These are phyloP conservation scores for Lachnum nothofagi DNA, from an alignment of 2,329 filamentous ascomycete genomes.

Conservation along the genomic window DNA sequence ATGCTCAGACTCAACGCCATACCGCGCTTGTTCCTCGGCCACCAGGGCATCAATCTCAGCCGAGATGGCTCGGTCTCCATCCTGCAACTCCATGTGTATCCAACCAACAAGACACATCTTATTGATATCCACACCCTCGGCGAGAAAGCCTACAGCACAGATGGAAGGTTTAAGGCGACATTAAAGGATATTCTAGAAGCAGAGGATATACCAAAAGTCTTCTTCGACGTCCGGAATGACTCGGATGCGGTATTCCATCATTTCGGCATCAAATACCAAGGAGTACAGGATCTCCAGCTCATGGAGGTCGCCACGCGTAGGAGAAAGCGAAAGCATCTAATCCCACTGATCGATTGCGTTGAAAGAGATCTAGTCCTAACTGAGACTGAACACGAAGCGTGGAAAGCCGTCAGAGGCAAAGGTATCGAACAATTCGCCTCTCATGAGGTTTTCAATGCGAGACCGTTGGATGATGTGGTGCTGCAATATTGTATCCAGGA, in stretches of 20 bases:
- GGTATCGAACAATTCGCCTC: slow-evolving; percentile 37
- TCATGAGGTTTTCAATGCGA: slow-evolving; percentile 42
- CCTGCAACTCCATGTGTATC: slow-evolving; percentile 25
- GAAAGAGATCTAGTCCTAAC: slow-evolving; percentile 1
- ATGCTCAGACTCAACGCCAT: too few species aligned
- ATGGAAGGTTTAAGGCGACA: slow-evolving; percentile 18
- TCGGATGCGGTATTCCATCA: slow-evolving; percentile 48
- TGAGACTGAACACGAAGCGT: slow-evolving; percentile 3
- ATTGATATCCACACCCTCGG: slow-evolving; percentile 31
- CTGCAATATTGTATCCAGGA: slow-evolving; percentile 43
- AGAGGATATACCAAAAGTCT: slow-evolving; percentile 21
- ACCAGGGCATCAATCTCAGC: slow-evolving; percentile 27
- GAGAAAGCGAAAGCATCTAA: slow-evolving; percentile 26
- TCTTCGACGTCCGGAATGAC: slow-evolving; percentile 56
- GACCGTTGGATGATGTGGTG: slow-evolving; percentile 39
- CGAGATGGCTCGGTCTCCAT: slow-evolving; percentile 28
- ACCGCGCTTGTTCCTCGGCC: slow-evolving; percentile 27
- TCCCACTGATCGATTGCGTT: slow-evolving; percentile 38
- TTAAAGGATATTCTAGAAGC: slow-evolving; percentile 32
- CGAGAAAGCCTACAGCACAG: slow-evolving; percentile 26
- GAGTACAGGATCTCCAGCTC: slow-evolving; percentile 12
- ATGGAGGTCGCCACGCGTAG: slow-evolving; percentile 14
- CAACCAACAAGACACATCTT: slow-evolving; percentile 21
- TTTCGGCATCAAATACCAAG: slow-evolving; percentile 5
- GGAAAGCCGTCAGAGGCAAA: slow-evolving; percentile 33